A percentile compares a stretch with the other conserved stretches of the same genome.
Conservation (phyloP, 2,329 filamentous ascomycete species). For the Epichloe brachyelytri region DNA sequence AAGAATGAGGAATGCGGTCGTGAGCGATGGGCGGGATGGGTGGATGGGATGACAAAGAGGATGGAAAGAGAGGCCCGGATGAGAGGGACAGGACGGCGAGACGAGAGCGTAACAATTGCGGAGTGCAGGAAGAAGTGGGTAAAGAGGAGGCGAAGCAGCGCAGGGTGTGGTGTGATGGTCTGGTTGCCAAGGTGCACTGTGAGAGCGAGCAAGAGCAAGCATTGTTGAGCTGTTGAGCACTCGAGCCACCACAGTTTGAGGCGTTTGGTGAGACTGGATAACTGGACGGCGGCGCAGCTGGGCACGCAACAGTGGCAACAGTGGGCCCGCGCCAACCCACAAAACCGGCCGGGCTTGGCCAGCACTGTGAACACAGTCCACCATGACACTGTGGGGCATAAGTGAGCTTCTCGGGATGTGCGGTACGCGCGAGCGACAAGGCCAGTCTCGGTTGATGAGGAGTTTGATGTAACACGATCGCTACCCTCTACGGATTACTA, state of each 20-base stretch:
- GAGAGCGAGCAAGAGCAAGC: not conserved
- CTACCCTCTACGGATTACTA: too few species aligned
- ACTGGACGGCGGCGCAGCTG: too few species aligned
- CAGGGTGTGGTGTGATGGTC: not conserved
- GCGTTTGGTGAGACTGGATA: too few species aligned
- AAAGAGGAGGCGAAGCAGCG: slow-evolving; percentile 6
- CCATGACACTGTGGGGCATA: too few species aligned
- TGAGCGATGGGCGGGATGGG: not conserved
- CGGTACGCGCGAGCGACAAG: too few species aligned
- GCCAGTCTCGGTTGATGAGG: too few species aligned
- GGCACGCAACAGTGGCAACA: too few species aligned
- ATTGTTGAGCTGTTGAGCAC: not conserved
- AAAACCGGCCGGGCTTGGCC: too few species aligned
- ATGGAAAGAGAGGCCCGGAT: not conserved
- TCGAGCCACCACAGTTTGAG: not conserved
- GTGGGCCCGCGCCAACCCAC: too few species aligned
- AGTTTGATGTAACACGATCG: too few species aligned
- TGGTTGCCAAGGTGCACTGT: not conserved
- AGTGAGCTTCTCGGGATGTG: too few species aligned
- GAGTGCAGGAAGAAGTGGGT: slow-evolving; percentile 8
- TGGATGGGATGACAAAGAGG: not conserved
- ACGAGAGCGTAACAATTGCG: slow-evolving; percentile 6
- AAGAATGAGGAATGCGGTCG: not conserved
- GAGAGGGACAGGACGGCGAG: not conserved
- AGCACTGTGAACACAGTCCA: too few species aligned